Evolutionary conservation across 257 asterid species (phyloP).

Genomic region (Osmanthus fragrans): DNA sequence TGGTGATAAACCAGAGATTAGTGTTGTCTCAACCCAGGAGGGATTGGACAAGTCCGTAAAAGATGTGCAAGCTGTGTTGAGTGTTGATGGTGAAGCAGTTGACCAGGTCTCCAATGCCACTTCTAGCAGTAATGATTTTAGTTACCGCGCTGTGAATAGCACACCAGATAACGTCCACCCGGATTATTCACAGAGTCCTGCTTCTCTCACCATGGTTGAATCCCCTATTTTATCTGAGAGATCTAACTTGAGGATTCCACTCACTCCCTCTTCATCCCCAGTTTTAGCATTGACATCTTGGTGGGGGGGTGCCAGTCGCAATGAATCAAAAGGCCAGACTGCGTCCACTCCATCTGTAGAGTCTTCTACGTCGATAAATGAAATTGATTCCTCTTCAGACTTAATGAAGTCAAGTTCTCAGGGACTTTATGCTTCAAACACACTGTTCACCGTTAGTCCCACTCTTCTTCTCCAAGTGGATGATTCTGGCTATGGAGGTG

Average conservation of each 20-base stretch:
- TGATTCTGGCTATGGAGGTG: slow-evolving; percentile 97
- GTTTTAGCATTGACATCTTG: slow-evolving; percentile 88
- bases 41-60: slow-evolving; percentile 45
- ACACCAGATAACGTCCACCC: slow-evolving; percentile 44
- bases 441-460: slow-evolving; percentile 48
- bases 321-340: slow-evolving; percentile 57
- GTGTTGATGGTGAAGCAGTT: slow-evolving; percentile 52
- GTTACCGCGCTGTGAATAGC: slow-evolving; percentile 47
- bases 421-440: slow-evolving; percentile 36
- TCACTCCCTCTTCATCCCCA: slow-evolving; percentile 54
- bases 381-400: slow-evolving; percentile 55
- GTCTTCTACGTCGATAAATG: slow-evolving; percentile 56
- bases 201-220: slow-evolving; percentile 43
- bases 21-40: slow-evolving; percentile 33
- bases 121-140: slow-evolving; percentile 56
- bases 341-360: slow-evolving; percentile 61
- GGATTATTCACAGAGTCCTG: slow-evolving; percentile 61
- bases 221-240: slow-evolving; percentile 76
- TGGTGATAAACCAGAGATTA: slow-evolving; percentile 45
- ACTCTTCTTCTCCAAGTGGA: slow-evolving; percentile 90
- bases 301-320: slow-evolving; percentile 65
- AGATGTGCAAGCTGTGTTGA: slow-evolving; percentile 40
- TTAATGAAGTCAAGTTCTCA: slow-evolving; percentile 49
- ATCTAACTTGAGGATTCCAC: slow-evolving; percentile 56
- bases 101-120: slow-evolving; percentile 54